phyloP scores from a whole-genome alignment of 2,329 filamentous ascomycete genomes.

The Tolypocladium ovalisporum region DNA sequence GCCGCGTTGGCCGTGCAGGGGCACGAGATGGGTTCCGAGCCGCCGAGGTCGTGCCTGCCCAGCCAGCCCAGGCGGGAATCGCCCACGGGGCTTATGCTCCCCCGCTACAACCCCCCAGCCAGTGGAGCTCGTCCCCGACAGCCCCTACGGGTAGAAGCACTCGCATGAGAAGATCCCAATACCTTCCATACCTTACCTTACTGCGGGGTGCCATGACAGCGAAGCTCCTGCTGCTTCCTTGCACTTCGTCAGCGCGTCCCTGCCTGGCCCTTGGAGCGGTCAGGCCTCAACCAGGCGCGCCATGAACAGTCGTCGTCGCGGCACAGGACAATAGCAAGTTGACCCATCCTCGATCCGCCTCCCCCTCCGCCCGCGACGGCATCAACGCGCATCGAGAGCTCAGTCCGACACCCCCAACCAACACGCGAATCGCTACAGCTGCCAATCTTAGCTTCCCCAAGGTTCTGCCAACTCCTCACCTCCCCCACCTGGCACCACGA shows the following conservation, averaged over 20 bases:
- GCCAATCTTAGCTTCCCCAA: neutral
- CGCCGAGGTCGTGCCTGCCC: neutral
- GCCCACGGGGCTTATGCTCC: neutral
- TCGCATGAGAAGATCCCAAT: neutral
- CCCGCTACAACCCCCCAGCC: neutral
- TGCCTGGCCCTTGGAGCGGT: neutral
- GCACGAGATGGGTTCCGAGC: neutral
- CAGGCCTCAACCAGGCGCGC: no score
- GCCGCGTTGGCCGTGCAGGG: neutral
- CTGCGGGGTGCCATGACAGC: neutral
- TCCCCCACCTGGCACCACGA: neutral
- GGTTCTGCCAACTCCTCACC: neutral
- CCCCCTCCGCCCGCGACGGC: neutral
- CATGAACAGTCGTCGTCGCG: neutral
- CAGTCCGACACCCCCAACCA: neutral
- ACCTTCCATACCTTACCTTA: no score
- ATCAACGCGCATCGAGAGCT: neutral
- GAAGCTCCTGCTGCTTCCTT: neutral
- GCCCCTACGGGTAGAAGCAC: neutral
- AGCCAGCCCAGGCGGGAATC: neutral
- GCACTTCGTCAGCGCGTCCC: neutral
- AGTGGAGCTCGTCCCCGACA: neutral
- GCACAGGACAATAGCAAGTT: neutral
- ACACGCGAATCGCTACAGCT: neutral
- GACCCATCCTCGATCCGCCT: neutral